Evolutionary conservation across 805 yeast genomes (phyloP), one percentile per base, ranked within the genome.

Genomic region (Saturnispora serradocipensis): DNA sequence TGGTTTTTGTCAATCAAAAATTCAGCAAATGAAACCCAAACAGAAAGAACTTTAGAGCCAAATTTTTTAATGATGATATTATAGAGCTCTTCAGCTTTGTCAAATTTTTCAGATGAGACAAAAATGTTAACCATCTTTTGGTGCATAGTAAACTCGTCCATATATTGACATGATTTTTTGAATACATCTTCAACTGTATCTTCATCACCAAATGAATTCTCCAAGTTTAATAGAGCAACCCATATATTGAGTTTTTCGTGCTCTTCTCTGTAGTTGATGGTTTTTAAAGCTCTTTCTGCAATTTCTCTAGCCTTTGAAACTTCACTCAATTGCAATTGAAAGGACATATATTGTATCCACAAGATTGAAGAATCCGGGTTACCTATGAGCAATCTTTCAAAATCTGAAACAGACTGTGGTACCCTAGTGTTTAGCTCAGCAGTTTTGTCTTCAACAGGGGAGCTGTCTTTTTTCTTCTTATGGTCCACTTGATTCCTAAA

Each of bases 291-390:
- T 56, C 99, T 80, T 60, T 84, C 86, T 44, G 88, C 97, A 60
- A 93, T 81, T 66, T 88, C 96, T 60, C 99, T 81, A 9, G 97
- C 97, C 69, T 87, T 88, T 38, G 91, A 97, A 53, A 89, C 73
- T 68, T 93, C 99, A 72, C 96, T 86, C 56, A 91, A 74, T 68
- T 90, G 97, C 57, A 93, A 75, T 68, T 90, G 96, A 84, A 91
- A 93, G 4, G 98, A 90, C 97, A 93, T 93, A 70, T 86, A 93
- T 70, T 90, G 88, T 87, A 93, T 91, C 99, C 99, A 93, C 52
- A 88, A 69, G 35, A 90, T 78, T 1, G 99, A 91, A 3, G 96
- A 88, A 72, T 88, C 85, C 46, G 99, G 97, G 64, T 86, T 86
- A 65, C 97, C 95, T 54, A 93, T 78, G 51, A 93, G 76, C 58